These are phyloP conservation scores for Didymella glomerata DNA, from an alignment of 2,329 filamentous ascomycete species.

Conservation along the genomic window DNA sequence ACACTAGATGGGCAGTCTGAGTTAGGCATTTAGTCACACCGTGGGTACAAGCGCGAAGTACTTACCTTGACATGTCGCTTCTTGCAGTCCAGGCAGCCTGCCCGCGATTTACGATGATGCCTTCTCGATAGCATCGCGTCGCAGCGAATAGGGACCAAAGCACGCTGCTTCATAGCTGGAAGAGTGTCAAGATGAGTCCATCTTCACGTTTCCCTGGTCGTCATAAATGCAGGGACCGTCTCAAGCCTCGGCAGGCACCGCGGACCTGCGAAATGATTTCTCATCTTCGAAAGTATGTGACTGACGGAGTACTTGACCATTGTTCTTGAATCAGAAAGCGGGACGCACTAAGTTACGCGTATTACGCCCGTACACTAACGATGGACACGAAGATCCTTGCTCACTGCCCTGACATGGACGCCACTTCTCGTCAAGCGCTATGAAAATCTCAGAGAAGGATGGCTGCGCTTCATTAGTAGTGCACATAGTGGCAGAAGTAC, in stretches of 20 bases:
- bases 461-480: not conserved
- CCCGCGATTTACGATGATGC: not conserved
- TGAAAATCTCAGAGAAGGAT: not conserved
- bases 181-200: not conserved
- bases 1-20: not conserved
- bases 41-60: not conserved
- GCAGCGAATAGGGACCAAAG: not conserved
- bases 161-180: not conserved
- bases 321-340: not conserved
- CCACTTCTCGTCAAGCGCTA: not conserved
- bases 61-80: conserved; percentile 5
- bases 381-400: not conserved
- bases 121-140: conserved; percentile 1
- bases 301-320: not conserved
- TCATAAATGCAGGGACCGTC: not conserved
- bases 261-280: not conserved
- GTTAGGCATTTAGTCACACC: not conserved
- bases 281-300: not conserved
- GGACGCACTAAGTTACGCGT: not conserved
- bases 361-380: not conserved
- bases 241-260: not conserved
- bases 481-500: not conserved
- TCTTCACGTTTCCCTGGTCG: not conserved
- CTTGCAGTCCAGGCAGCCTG: not conserved
- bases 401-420: not conserved